Evolutionary conservation across 371 early-diverging fungal species (phyloP).

Genomic region (Apophysomyces variabilis): DNA sequence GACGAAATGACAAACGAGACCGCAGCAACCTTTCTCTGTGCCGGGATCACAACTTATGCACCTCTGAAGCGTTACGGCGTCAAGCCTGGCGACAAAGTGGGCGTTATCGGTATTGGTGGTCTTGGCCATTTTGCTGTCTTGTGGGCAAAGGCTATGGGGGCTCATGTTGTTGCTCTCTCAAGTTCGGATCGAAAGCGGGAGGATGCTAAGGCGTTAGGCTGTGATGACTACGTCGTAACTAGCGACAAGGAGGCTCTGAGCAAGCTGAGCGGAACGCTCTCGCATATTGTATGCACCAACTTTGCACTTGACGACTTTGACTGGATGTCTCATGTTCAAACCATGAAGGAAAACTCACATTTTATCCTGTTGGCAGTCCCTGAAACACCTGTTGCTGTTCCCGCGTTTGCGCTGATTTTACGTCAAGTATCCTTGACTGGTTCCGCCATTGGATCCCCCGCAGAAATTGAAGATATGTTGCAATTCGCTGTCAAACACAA

Average conservation of each 20-base stretch:
- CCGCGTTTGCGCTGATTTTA: slow-evolving; percentile 39
- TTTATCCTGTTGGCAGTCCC: slow-evolving; percentile 68
- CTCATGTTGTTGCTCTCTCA: slow-evolving; percentile 59
- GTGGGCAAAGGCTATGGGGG: slow-evolving; percentile 66
- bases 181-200: slow-evolving; percentile 37
- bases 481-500: slow-evolving; percentile 69
- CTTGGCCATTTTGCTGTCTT: slow-evolving; percentile 71
- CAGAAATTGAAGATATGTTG: slow-evolving; percentile 65
- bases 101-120: slow-evolving; percentile 72
- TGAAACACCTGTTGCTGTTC: slow-evolving; percentile 45
- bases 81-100: slow-evolving; percentile 60
- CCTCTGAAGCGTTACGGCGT: slow-evolving; percentile 57
- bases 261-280: slow-evolving; percentile 15
- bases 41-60: slow-evolving; percentile 65
- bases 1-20: slow-evolving; percentile 51
- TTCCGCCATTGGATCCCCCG: slow-evolving; percentile 69
- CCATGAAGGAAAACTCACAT: slow-evolving; percentile 50
- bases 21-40: slow-evolving; percentile 60
- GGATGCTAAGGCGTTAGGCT: slow-evolving; percentile 40
- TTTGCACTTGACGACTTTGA: slow-evolving; percentile 36
- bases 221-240: slow-evolving; percentile 40
- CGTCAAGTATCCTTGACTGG: slow-evolving; percentile 60
- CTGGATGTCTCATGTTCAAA: slow-evolving; percentile 43
- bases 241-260: slow-evolving; percentile 21
- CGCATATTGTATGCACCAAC: slow-evolving; percentile 42